Evolutionary conservation across 164 flowering plant species (phyloP).

Genomic region (Liriodendron chinense): DNA sequence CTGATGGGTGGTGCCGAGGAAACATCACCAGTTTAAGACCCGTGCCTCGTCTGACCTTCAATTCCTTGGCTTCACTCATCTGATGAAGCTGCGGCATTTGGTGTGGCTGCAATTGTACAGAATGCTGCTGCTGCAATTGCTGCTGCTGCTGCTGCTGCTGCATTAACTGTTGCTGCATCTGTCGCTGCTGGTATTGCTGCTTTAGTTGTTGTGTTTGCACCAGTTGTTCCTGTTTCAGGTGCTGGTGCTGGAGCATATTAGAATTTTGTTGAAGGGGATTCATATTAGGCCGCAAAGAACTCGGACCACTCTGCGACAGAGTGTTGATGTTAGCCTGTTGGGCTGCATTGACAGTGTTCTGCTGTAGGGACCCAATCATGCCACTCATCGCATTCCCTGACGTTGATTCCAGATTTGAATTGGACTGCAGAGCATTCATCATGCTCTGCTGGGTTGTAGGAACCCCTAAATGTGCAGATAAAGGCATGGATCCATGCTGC

Average conservation of each 20-base stretch:
- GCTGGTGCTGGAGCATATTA: slow-evolving; percentile 52
- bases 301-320: slow-evolving; percentile 51
- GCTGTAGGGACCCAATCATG: slow-evolving; percentile 35
- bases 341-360: slow-evolving; percentile 44
- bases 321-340: slow-evolving; percentile 52
- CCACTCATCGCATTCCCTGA: slow-evolving; percentile 52
- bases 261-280: slow-evolving; percentile 46
- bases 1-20: slow-evolving; percentile 52
- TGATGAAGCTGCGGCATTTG: slow-evolving; percentile 62
- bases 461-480: slow-evolving; percentile 33
- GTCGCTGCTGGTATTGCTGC: slow-evolving; percentile 52
- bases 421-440: slow-evolving; percentile 49
- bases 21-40: slow-evolving; percentile 52
- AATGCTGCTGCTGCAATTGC: slow-evolving; percentile 40
- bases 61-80: slow-evolving; percentile 45
- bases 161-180: slow-evolving; percentile 54
- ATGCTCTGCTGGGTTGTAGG: slow-evolving; percentile 49
- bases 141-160: slow-evolving; percentile 61
- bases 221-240: slow-evolving; percentile 56
- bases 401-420: slow-evolving; percentile 62
- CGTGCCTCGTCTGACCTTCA: slow-evolving; percentile 54
- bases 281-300: slow-evolving; percentile 48
- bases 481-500: slow-evolving; percentile 51
- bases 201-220: slow-evolving; percentile 48
- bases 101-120: slow-evolving; percentile 48